Base-by-base conservation (phyloP, 2,329 filamentous ascomycete genomes). In the Trichoderma sp. region DNA sequence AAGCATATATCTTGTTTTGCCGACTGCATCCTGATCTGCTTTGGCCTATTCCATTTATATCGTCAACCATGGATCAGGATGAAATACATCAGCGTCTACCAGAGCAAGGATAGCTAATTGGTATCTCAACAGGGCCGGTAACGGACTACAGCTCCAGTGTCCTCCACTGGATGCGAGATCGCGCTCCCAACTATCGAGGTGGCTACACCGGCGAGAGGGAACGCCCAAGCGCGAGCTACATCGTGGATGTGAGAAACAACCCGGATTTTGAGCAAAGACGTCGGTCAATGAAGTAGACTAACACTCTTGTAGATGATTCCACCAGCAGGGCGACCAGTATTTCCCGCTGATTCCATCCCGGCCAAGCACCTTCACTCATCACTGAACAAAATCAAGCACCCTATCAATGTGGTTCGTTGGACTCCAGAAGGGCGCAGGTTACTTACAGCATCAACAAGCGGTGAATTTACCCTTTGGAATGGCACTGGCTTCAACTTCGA, bases 401-500 rank as follows among this genome's bases (percentile, higher is more conserved):
- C 96, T 2, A 93, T 99, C 78, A 98, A 98, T 74, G 93, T 98
- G 9, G 95, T 99, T 53, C 90, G 94, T 80, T 99, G 96, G 96
- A 99, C 97, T 17, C 96, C 96, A 7, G 96, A 99, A 81, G 96
- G 96, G 32, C 91, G 96, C 73, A 88, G 96, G 75, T 84, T 99
- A 71, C 87, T 99, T 79, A 98, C 96, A 0, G 96, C 94, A 26
- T 97, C 95, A 0, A 97, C 94, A 75, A 98, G 95, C 80, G 96
- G 96, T 78, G 96, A 99, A 80, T 99, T 99, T 78, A 99, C 97
- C 50, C 83, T 99, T 4, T 99, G 96, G 96, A 99, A 99, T 80
- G 96, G 96, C 74, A 98, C 95, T 57, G 95, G 94, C 28, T 99
- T 99, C 88, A 98, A 99, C 81, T 99, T 99, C 77, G 96, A 99